Evolutionary conservation across 2,329 filamentous ascomycete genomes (phyloP).

Genomic region (Simplicillium aogashimaense): DNA sequence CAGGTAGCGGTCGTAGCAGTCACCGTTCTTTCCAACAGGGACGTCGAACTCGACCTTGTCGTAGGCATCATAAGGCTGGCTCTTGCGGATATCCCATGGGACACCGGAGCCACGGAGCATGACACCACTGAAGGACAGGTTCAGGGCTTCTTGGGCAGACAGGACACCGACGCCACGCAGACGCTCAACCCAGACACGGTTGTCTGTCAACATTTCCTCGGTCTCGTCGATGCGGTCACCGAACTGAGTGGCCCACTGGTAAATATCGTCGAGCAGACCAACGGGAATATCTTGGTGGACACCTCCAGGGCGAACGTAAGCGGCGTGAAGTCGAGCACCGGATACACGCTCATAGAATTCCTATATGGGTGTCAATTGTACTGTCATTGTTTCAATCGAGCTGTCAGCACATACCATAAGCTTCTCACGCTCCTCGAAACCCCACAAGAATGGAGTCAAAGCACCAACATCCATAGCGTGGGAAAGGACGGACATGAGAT

Average conservation of each 20-base stretch:
- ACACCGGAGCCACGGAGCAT: slow-evolving; percentile 97
- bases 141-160: slow-evolving; percentile 84
- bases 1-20: slow-evolving; percentile 98
- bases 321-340: slow-evolving; percentile 91
- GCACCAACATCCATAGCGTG: slow-evolving; percentile 99
- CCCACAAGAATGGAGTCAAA: slow-evolving; percentile 96
- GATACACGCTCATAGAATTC: slow-evolving; percentile 99
- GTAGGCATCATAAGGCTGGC: slow-evolving; percentile 94
- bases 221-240: slow-evolving; percentile 98
- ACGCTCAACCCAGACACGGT: slow-evolving; percentile 97
- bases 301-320: slow-evolving; percentile 92
- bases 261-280: slow-evolving; percentile 94
- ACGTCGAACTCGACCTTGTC: slow-evolving; percentile 98
- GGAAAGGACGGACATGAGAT: slow-evolving; percentile 93
- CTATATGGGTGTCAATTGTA: slow-evolving; percentile 35
- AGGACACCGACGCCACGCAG: slow-evolving; percentile 89
- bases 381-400: neutral
- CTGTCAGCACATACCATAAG: slow-evolving; percentile 65
- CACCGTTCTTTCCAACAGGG: slow-evolving; percentile 89
- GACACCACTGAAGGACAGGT: slow-evolving; percentile 92
- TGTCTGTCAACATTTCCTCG: slow-evolving; percentile 96
- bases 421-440: slow-evolving; percentile 99
- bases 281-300: slow-evolving; percentile 92
- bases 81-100: slow-evolving; percentile 95
- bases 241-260: slow-evolving; percentile 99